A percentile compares a stretch with the other conserved stretches of the same genome.
These are phyloP conservation scores for Fusarium sp. DNA, from an alignment of 2,329 filamentous ascomycete genomes.

Conservation along the genomic window DNA sequence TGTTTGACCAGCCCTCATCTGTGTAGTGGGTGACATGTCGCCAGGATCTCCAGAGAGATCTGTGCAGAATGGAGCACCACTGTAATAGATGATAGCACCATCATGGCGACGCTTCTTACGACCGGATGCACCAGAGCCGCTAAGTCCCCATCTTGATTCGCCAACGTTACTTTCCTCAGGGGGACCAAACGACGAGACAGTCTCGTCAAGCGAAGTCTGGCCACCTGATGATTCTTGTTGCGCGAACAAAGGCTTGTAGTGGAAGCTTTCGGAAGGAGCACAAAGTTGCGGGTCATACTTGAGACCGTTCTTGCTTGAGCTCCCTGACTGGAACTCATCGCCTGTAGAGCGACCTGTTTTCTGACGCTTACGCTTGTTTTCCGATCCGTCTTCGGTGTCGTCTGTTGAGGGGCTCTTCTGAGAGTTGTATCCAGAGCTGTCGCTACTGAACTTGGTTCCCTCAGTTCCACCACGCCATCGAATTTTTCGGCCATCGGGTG, in stretches of 20 bases:
- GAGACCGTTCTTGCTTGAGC: slow-evolving; percentile 53
- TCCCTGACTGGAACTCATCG: slow-evolving; percentile 50
- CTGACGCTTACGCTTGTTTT: slow-evolving; percentile 59
- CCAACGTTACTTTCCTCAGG: slow-evolving; percentile 62
- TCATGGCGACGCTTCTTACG: slow-evolving; percentile 68
- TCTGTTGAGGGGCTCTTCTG: slow-evolving; percentile 62
- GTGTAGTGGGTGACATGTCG: slow-evolving; percentile 59
- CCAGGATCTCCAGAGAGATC: slow-evolving; percentile 78
- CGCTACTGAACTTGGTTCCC: slow-evolving; percentile 73
- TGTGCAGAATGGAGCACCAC: slow-evolving; percentile 80
- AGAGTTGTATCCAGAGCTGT: slow-evolving; percentile 65
- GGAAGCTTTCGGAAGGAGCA: slow-evolving; percentile 61
- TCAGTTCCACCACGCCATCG: slow-evolving; percentile 79
- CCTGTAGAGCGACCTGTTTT: slow-evolving; percentile 54
- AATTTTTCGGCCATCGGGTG: slow-evolving; percentile 80
- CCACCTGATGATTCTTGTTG: slow-evolving; percentile 61
- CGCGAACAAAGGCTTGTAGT: slow-evolving; percentile 73
- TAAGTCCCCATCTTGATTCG: slow-evolving; percentile 59
- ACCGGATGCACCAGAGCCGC: slow-evolving; percentile 60
- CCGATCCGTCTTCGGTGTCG: slow-evolving; percentile 58
- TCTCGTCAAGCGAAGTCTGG: slow-evolving; percentile 61
- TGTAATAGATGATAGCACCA: slow-evolving; percentile 87
- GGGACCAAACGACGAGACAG: slow-evolving; percentile 60
- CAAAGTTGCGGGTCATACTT: slow-evolving; percentile 55
- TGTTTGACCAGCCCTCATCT: slow-evolving; percentile 59